phyloP scores from a whole-genome alignment of 345 rosid species.

The Erodium maritimum region DNA sequence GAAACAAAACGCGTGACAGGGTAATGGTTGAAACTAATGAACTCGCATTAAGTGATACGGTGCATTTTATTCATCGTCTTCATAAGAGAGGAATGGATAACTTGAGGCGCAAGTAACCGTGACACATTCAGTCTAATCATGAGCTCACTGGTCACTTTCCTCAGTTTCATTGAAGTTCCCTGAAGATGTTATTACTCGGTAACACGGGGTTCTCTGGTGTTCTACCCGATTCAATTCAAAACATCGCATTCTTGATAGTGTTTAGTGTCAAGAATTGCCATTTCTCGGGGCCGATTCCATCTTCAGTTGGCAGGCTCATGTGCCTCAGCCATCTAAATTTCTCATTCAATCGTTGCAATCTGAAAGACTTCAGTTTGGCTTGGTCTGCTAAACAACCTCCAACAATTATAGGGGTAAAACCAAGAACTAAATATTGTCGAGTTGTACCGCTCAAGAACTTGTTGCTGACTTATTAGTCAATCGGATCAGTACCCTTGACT shows the following conservation, averaged over 20 bases:
- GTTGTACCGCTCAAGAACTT: too few relatives aligned
- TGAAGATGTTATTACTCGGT: neutral
- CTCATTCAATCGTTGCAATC: neutral
- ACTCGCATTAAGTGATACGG: too few relatives aligned
- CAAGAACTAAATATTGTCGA: too few relatives aligned
- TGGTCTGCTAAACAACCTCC: neutral
- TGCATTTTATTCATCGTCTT: too few relatives aligned
- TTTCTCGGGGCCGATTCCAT: neutral
- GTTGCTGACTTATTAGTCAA: too few relatives aligned
- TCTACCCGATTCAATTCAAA: neutral
- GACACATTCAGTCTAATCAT: neutral
- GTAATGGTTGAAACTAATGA: too few relatives aligned
- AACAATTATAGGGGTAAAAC: too few relatives aligned
- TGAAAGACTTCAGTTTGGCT: neutral
- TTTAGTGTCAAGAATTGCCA: neutral
- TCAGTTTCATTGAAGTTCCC: neutral
- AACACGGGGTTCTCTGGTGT: neutral
- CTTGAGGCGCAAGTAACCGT: too few relatives aligned
- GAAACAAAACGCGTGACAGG: too few relatives aligned
- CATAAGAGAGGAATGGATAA: too few relatives aligned
- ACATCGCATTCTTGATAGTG: neutral
- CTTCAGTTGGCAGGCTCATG: neutral
- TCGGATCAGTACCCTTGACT: too few relatives aligned
- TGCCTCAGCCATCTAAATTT: neutral
- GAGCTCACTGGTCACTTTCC: neutral